Conservation (phyloP, 495 filamentous ascomycete genomes). For the Penicillium salamii region DNA sequence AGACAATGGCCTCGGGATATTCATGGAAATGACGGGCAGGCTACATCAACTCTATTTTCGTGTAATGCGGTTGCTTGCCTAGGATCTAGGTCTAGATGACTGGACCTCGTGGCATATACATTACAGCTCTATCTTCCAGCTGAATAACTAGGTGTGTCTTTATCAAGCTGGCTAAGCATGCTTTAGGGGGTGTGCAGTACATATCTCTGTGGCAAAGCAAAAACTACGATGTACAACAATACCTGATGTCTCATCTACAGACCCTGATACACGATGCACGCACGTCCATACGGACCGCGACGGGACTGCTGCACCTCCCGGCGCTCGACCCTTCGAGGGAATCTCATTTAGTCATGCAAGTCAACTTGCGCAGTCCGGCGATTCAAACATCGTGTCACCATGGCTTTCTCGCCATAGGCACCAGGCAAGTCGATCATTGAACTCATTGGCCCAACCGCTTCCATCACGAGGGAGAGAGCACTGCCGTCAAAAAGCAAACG, state of each 20-base stretch:
- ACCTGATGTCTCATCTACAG: not conserved
- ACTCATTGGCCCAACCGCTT: slow-evolving; percentile 14
- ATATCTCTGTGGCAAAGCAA: too few relatives aligned
- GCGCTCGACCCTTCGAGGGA: slow-evolving; percentile 12
- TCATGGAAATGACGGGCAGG: slow-evolving; percentile 20
- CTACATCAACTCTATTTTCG: slow-evolving; percentile 26
- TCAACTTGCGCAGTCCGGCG: slow-evolving; percentile 19
- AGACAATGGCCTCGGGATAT: not conserved
- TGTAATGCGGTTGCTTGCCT: slow-evolving; percentile 14
- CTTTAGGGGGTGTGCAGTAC: too few relatives aligned
- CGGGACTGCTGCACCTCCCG: slow-evolving; percentile 22
- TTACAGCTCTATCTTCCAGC: not conserved
- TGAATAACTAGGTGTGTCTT: too few relatives aligned
- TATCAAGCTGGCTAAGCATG: too few relatives aligned
- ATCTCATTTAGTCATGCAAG: slow-evolving; percentile 20
- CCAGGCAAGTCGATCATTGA: not conserved
- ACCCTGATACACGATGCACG: slow-evolving; percentile 12
- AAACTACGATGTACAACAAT: not conserved
- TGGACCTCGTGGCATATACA: slow-evolving; percentile 13
- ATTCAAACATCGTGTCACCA: slow-evolving; percentile 22
- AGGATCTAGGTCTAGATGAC: not conserved
- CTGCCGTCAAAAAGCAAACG: slow-evolving; percentile 11
- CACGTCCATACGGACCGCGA: slow-evolving; percentile 26
- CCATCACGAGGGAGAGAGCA: slow-evolving; percentile 23
- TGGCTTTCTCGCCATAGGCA: slow-evolving; percentile 17